Conservation (phyloP, 345 rosid genomes). For the Pelargonium nanum region DNA sequence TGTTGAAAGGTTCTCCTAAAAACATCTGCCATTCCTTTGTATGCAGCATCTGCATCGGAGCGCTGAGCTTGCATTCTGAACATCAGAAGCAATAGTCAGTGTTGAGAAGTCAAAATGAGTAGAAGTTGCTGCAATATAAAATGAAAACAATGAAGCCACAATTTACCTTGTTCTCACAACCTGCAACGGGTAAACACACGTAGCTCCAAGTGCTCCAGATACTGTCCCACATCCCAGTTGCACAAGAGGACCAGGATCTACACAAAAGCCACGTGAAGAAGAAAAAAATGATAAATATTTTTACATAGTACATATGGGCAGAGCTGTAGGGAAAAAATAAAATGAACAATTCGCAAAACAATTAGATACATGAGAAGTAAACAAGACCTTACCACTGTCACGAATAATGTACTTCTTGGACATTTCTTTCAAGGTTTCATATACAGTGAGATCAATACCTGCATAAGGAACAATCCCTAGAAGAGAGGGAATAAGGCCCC, state of each 20-base stretch:
- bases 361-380: not conserved
- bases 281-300: not conserved
- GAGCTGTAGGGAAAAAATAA: too few species aligned
- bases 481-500: constrained; percentile 79
- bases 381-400: constrained; percentile 44
- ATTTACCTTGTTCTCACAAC: constrained; percentile 83
- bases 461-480: constrained; percentile 91
- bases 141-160: not conserved
- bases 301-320: constrained; percentile 5
- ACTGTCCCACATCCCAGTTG: constrained; percentile 84
- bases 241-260: constrained; percentile 80
- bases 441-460: constrained; percentile 90
- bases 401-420: constrained; percentile 62
- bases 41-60: constrained; percentile 31
- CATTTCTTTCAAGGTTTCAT: constrained; percentile 75
- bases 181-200: constrained; percentile 91
- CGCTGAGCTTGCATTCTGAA: constrained; percentile 88
- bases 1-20: constrained; percentile 57
- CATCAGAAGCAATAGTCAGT: constrained; percentile 6
- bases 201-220: constrained; percentile 88
- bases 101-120: not conserved
- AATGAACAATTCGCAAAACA: not conserved
- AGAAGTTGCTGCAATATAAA: not conserved
- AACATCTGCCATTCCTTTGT: constrained; percentile 63
- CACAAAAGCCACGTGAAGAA: not conserved